A percentile compares a stretch with the other conserved stretches of the same genome.
These are phyloP conservation scores for Fraxinus cuspidata DNA, from an alignment of 257 asterid species.

Conservation along the genomic window DNA sequence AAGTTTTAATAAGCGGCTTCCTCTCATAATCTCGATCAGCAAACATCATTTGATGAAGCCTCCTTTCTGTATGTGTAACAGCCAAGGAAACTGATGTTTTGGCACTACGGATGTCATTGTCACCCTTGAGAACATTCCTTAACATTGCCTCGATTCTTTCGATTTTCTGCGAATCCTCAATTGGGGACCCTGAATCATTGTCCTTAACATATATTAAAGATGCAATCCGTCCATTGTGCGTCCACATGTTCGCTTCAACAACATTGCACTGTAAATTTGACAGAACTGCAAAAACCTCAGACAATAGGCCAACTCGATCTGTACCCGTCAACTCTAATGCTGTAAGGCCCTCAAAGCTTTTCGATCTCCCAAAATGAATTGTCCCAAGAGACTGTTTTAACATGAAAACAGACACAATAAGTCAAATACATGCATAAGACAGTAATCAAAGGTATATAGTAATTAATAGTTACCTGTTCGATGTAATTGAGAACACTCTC, in stretches of 20 bases:
- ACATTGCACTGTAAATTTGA: slow-evolving; percentile 66
- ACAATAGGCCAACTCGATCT: slow-evolving; percentile 80
- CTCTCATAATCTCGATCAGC: slow-evolving; percentile 89
- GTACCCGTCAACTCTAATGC: slow-evolving; percentile 87
- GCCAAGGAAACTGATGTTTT: slow-evolving; percentile 66
- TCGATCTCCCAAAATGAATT: slow-evolving; percentile 63
- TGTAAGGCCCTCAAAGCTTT: slow-evolving; percentile 62
- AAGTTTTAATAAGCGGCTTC: slow-evolving; percentile 41
- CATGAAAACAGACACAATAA: not conserved
- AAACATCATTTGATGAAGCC: slow-evolving; percentile 99
- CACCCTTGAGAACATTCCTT: slow-evolving; percentile 85
- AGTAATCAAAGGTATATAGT: not conserved
- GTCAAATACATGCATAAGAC: not conserved
- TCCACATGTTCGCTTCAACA: slow-evolving; percentile 90
- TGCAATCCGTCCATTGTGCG: slow-evolving; percentile 90
- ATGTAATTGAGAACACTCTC: slow-evolving; percentile 80
- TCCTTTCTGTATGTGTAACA: slow-evolving; percentile 83
- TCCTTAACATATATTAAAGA: slow-evolving; percentile 73
- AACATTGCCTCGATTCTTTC: slow-evolving; percentile 58
- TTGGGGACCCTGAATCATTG: slow-evolving; percentile 61
- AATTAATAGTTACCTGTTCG: slow-evolving; percentile 64
- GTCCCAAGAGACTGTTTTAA: slow-evolving; percentile 72
- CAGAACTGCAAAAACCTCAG: slow-evolving; percentile 93
- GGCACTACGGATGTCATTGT: slow-evolving; percentile 78
- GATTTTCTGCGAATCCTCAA: slow-evolving; percentile 64